Percentiles rank a stretch among this genome's conserved stretches.
Evolutionary conservation across 805 yeast genomes (phyloP).

Genomic region (Schwanniomyces polymorphus): DNA sequence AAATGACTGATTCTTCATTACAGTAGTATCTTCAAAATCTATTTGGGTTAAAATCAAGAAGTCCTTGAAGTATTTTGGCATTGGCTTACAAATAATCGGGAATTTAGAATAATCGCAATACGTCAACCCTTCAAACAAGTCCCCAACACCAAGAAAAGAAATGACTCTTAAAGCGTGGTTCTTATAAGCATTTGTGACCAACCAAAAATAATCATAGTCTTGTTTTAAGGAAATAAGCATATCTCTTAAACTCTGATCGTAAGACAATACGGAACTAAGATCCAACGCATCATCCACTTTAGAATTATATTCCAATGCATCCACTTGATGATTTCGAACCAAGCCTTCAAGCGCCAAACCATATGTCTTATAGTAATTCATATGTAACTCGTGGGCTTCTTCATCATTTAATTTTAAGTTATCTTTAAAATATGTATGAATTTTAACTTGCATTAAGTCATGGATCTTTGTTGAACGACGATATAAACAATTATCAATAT

Average conservation of each 20-base stretch:
- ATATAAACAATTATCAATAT: conserved; percentile 91
- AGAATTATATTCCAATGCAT: conserved; percentile 84
- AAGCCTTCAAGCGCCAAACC: conserved; percentile 95
- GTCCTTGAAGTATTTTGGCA: conserved; percentile 60
- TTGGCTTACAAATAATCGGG: conserved; percentile 88
- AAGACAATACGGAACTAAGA: conserved; percentile 70
- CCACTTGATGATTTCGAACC: conserved; percentile 65
- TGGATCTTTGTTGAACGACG: conserved; percentile 72
- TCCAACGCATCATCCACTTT: conserved; percentile 93
- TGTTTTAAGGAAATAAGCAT: conserved; percentile 47
- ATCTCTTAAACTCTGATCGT: conserved; percentile 54
- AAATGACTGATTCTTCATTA: conserved; percentile 55
- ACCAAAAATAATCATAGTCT: conserved; percentile 77
- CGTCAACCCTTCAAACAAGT: conserved; percentile 89
- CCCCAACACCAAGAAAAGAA: conserved; percentile 82
- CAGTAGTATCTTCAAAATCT: conserved; percentile 28
- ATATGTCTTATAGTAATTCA: conserved; percentile 76
- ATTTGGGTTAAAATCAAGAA: conserved; percentile 69
- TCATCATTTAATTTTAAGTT: conserved; percentile 61
- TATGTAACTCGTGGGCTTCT: conserved; percentile 72
- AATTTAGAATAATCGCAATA: conserved; percentile 80
- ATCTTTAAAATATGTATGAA: conserved; percentile 76
- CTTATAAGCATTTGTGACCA: conserved; percentile 91
- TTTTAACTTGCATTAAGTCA: conserved; percentile 83
- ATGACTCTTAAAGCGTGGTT: conserved; percentile 85